Conservation (phyloP, 1,284 basidiomycete species). For the Ganoderma sinense region DNA sequence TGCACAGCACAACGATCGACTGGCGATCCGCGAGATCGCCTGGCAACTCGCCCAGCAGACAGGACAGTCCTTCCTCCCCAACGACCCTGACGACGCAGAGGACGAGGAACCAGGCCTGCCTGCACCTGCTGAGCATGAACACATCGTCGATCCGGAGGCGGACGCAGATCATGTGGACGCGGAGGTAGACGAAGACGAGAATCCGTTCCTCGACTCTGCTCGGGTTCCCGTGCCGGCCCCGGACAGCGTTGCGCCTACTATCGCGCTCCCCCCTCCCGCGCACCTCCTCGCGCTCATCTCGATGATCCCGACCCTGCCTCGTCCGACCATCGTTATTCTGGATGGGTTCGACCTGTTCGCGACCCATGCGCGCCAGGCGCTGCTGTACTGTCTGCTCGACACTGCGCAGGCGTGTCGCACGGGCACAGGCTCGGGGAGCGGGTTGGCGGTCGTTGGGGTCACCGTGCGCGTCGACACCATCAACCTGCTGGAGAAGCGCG, state of each 20-base stretch:
- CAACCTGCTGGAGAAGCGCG: slow-evolving; percentile 90
- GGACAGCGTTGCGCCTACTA: slow-evolving; percentile 27
- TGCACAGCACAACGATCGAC: slow-evolving; percentile 83
- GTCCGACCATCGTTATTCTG: slow-evolving; percentile 83
- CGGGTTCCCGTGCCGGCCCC: slow-evolving; percentile 14
- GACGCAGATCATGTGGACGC: slow-evolving; percentile 34
- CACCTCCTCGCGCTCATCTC: slow-evolving; percentile 86
- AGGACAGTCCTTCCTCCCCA: slow-evolving; percentile 58
- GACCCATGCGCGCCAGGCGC: slow-evolving; percentile 85
- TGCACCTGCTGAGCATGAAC: neutral
- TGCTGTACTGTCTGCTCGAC: slow-evolving; percentile 91
- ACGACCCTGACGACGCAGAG: slow-evolving; percentile 44
- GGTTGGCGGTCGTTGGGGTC: slow-evolving; percentile 85
- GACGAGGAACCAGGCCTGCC: slow-evolving; percentile 33
- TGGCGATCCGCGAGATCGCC: slow-evolving; percentile 94
- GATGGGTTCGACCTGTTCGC: slow-evolving; percentile 95
- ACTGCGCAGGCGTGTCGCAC: slow-evolving; percentile 77
- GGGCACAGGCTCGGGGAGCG: slow-evolving; percentile 49
- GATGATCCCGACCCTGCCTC: slow-evolving; percentile 75
- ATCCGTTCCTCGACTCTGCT: slow-evolving; percentile 48
- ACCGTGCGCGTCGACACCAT: slow-evolving; percentile 89
- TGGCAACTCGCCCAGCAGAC: slow-evolving; percentile 80
- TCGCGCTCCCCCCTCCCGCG: slow-evolving; percentile 68
- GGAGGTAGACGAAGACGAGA: slow-evolving; percentile 40
- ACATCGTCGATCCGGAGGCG: neutral